A percentile compares a stretch with the other conserved stretches of the same genome.
Conservation (phyloP, 1,284 basidiomycete genomes). For the Tylopilus sp. region DNA sequence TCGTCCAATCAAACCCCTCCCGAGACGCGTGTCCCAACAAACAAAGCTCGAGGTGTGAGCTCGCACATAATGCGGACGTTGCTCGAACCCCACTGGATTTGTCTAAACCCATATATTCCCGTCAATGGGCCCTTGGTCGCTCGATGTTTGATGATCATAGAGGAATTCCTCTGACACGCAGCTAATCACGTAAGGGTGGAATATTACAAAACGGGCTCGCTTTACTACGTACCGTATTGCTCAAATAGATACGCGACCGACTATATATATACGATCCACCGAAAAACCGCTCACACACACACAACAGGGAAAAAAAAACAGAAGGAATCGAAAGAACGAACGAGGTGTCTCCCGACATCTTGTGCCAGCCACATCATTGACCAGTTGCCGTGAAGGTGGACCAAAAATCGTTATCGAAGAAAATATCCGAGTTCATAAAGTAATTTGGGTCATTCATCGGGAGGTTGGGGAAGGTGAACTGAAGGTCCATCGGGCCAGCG, state of each 20-base stretch:
- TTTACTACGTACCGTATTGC: constrained; percentile 5
- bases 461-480: constrained; percentile 21
- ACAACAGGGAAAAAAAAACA: background rate
- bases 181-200: background rate
- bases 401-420: constrained; percentile 39
- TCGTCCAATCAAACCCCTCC: constrained; percentile 41
- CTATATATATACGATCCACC: constrained; percentile 1
- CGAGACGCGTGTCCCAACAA: constrained; percentile 30
- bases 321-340: background rate
- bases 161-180: background rate
- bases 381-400: constrained; percentile 33
- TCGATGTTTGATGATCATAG: background rate
- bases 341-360: background rate
- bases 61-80: background rate
- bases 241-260: constrained; percentile 9
- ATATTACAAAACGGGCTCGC: constrained; percentile 5
- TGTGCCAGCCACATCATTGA: constrained; percentile 5
- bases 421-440: constrained; percentile 34
- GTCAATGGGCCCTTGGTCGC: background rate
- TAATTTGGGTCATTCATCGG: constrained; percentile 29
- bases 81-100: background rate
- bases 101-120: background rate
- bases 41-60: constrained; percentile 15
- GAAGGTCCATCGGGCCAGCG: constrained; percentile 12
- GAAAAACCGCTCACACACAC: background rate